Evolutionary conservation across 1,139 yeast species (phyloP).

Genomic region (Yamadazyma kanchanaburiensis): DNA sequence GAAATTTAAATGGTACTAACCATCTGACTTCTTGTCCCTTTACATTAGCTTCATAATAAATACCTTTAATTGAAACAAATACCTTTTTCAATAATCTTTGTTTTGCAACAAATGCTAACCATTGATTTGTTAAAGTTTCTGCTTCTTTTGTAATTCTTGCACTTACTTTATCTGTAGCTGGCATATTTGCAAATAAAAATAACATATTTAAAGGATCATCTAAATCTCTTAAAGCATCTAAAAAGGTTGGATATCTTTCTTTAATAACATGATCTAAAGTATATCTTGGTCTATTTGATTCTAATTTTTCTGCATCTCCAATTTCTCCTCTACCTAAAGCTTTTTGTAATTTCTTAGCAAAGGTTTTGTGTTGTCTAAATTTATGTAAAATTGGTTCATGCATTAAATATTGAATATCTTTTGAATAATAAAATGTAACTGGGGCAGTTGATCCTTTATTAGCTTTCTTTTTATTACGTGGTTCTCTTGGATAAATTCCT

Average conservation of each 20-base stretch:
- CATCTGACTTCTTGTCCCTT: conserved; percentile 93
- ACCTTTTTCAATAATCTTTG: conserved; percentile 82
- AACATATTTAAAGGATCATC: conserved; percentile 96
- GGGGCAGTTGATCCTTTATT: conserved; percentile 97
- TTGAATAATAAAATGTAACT: conserved; percentile 87
- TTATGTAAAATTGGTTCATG: conserved; percentile 93
- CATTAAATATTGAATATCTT: conserved; percentile 89
- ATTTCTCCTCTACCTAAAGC: conserved; percentile 94
- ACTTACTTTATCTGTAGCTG: conserved; percentile 83
- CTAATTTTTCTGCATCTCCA: conserved; percentile 81
- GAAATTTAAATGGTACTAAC: conserved; percentile 96
- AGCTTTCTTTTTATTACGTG: conserved; percentile 93
- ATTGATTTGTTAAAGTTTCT: conserved; percentile 81
- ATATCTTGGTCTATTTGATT: conserved; percentile 76
- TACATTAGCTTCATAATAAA: conserved; percentile 86
- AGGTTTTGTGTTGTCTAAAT: conserved; percentile 94
- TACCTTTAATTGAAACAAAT: conserved; percentile 95
- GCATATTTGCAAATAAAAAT: conserved; percentile 90
- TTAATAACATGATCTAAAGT: conserved; percentile 87
- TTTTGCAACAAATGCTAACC: conserved; percentile 91
- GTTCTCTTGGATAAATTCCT: conserved; percentile 96
- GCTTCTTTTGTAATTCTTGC: conserved; percentile 84
- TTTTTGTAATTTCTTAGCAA: conserved; percentile 83
- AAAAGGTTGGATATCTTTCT: conserved; percentile 92
- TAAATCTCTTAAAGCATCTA: conserved; percentile 87